Percentiles rank a stretch among this genome's conserved stretches.
phyloP scores from a whole-genome alignment of 345 rosid species.

The Aquilaria yunnanensis region DNA sequence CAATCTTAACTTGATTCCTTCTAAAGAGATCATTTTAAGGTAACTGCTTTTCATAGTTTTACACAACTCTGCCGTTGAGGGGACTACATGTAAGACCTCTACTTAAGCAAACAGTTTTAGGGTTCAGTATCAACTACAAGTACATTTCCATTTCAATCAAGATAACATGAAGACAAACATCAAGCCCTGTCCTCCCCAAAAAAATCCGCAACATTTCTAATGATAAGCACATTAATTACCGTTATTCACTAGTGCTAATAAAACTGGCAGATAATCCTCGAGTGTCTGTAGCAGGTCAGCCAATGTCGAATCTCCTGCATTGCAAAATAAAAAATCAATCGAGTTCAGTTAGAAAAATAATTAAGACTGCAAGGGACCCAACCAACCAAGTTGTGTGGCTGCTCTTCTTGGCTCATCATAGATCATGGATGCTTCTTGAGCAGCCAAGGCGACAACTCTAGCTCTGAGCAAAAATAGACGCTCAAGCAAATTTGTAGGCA shows the following conservation, averaged over 20 bases:
- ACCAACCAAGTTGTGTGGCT: constrained; percentile 61
- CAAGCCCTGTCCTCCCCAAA: no score
- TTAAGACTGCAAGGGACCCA: background rate
- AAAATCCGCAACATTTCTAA: no score
- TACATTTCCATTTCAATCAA: no score
- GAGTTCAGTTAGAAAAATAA: background rate
- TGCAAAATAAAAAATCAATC: background rate
- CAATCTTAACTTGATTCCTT: no score
- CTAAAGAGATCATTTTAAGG: no score
- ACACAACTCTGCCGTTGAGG: no score
- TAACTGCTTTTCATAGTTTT: no score
- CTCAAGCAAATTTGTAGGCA: constrained; percentile 48
- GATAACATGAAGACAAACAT: no score
- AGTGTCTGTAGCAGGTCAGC: constrained; percentile 67
- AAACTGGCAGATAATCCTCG: constrained; percentile 64
- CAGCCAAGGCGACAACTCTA: constrained; percentile 64
- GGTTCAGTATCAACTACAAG: no score
- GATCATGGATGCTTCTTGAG: constrained; percentile 51
- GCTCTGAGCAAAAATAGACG: constrained; percentile 57
- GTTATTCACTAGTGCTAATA: constrained; percentile 50
- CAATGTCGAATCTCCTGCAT: constrained; percentile 60
- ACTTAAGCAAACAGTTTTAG: no score
- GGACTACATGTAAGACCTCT: no score
- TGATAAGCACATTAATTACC: constrained; percentile 18
- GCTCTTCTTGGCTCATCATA: constrained; percentile 51